Evolutionary conservation across 768 basidiomycete species (phyloP), one percentile per base, ranked within the genome.

Genomic region (Russula dissimulans): DNA sequence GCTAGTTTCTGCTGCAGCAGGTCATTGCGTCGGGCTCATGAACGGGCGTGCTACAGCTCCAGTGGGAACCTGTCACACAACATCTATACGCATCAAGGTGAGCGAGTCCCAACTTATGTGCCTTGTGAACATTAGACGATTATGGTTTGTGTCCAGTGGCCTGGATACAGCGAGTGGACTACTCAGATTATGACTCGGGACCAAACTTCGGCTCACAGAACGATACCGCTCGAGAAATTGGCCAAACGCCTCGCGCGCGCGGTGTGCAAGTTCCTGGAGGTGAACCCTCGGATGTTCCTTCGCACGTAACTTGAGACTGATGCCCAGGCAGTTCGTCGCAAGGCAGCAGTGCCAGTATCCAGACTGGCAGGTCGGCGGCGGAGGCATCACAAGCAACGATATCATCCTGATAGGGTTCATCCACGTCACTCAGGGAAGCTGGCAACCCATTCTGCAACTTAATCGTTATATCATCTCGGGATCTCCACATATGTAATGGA

Each of bases 361-460:
- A 3, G 15, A 15, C 34, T 62, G 59, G 62, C 36, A 8, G 0
- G 39, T 64, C n/a, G 62, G 60, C 6, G 26, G 5, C 7, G 39
- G 56, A 5, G 61, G 63, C 18, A 63, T 64, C 44, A 54, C 31
- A 18, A 56, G n/a, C 22, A 36, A 54, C 32, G 34, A 62, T n/a
- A 38, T 62, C 6, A 32, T 57, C 10, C 38, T 64, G 1, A 45
- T 64, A 17, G 63, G 63, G 12, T 31, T 62, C 8, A 22, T 58
- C 9, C 63, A 64, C 0, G 56, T 64, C 34, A 42, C 60, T 5
- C 47, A 55, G n/a, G 60, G 60, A 7, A 56, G 63, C 26, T 64
- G 63, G 63, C 61, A 62, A 17, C 63, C 63, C 0, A 57, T 64
- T 14, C 45, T 64, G 12, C 54, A 61, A 43, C 43, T 61, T 3